Conservation (phyloP, 2,329 filamentous ascomycete genomes). For the Colletotrichum chrysophilum region DNA sequence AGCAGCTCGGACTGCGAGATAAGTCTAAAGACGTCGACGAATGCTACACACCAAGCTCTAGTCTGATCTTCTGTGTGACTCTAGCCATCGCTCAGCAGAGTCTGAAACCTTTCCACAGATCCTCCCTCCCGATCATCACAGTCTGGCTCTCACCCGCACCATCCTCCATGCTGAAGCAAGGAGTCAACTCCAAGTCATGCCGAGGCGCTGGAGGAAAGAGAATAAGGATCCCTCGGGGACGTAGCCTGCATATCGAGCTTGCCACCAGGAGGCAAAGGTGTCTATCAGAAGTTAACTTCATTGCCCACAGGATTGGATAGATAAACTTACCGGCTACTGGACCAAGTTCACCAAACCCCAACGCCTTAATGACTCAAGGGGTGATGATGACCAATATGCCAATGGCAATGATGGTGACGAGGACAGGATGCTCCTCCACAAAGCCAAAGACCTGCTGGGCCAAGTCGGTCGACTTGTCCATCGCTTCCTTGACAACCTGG, state of each 20-base stretch:
- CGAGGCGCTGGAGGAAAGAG: not conserved
- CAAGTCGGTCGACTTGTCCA: not conserved
- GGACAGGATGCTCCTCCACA: not conserved
- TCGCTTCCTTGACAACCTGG: not conserved
- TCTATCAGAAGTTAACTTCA: not conserved
- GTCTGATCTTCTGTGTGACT: accelerated
- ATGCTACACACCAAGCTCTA: not conserved
- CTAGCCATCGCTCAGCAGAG: accelerated
- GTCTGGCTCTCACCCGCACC: not conserved
- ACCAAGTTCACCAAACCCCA: conserved; percentile 16
- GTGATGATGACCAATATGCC: conserved; percentile 12
- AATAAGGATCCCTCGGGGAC: conserved; percentile 7
- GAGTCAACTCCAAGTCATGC: conserved; percentile 7
- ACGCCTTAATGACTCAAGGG: conserved; percentile 14
- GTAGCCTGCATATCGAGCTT: conserved; percentile 5
- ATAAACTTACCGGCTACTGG: not conserved
- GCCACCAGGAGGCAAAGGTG: conserved; percentile 7
- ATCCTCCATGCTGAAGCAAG: not conserved
- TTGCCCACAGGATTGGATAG: too few relatives aligned
- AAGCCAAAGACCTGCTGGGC: not conserved
- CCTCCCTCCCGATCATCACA: not conserved
- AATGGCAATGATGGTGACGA: conserved; percentile 12
- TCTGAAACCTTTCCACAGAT: accelerated
- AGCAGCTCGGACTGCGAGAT: not conserved
- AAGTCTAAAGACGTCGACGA: accelerated